Base-by-base conservation (phyloP, 495 filamentous ascomycete species). In the Amphirosellinia nigrospora region DNA sequence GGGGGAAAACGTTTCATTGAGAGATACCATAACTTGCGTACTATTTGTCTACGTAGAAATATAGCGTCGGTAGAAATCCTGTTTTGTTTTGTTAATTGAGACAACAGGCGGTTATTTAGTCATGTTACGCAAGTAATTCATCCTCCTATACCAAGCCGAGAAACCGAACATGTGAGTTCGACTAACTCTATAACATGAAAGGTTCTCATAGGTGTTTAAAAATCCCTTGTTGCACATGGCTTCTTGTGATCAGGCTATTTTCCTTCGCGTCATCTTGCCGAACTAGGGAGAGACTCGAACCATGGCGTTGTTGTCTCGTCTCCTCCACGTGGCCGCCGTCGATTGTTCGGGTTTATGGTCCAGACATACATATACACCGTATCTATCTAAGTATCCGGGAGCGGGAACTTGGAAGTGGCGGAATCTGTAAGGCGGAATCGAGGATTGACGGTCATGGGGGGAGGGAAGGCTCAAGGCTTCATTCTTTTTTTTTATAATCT, bases 341-440 rank as follows among this genome's bases (percentile, higher is more conserved):
- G 61, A 46, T 65, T 13, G 63, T 67, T 67, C 45, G 28, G 50
- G 64, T 36, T 58, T 67, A 23, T 67, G 39, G 34, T 41, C 32
- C 64, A 50, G 64, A 67, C 52, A 67, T 52, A 67, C 11, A 28
- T 13, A 28, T 5, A 28, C 45, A 53, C 36, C 2, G 11, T 30
- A 10, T 7, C 26, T 6, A 11, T 15, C 9, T 52, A 11, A n/a
- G n/a, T n/a, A n/a, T n/a, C n/a, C n/a, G n/a, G n/a, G n/a, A n/a
- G n/a, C n/a, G n/a, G n/a, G n/a, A n/a, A n/a, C n/a, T n/a, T 11
- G 36, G 28, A 48, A 32, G 43, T 19, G 64, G 41, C 46, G 64
- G 15, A 8, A 11, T 7, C 3, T 3, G 34, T 30, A 16, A 66
- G 64, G 60, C 60, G 45, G 41, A 46, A 41, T 13, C 23, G 11